Conservation (phyloP, 1,284 basidiomycete genomes). For the Trametes polyzona region DNA sequence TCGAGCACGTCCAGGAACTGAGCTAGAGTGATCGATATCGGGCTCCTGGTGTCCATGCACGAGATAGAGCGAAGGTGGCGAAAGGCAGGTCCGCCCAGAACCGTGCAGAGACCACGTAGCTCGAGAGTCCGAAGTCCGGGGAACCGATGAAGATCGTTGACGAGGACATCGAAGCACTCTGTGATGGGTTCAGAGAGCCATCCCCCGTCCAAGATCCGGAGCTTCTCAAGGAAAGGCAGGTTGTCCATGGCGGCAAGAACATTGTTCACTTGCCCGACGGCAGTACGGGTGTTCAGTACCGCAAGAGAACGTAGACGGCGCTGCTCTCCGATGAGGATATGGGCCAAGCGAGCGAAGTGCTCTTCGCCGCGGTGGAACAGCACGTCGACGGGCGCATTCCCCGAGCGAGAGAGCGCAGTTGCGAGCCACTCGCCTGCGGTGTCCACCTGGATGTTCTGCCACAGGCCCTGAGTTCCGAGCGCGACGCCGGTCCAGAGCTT, state of each 20-base stretch:
- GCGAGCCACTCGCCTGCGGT: not conserved
- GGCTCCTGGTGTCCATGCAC: not conserved
- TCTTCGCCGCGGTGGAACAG: not conserved
- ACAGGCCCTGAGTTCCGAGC: slow-evolving; percentile 47
- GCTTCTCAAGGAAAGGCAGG: too few relatives aligned
- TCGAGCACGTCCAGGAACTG: not conserved
- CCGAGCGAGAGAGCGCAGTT: not conserved
- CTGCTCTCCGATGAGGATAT: not conserved
- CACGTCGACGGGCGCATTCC: not conserved
- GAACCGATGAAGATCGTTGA: not conserved
- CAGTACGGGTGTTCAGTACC: too few relatives aligned
- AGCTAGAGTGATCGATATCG: not conserved
- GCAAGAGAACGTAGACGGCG: not conserved
- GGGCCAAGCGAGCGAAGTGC: not conserved
- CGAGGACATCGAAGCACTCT: not conserved
- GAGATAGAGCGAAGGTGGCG: not conserved
- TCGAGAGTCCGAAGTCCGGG: not conserved
- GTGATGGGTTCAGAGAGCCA: not conserved
- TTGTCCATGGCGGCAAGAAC: too few relatives aligned
- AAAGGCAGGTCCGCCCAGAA: not conserved
- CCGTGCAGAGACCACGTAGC: not conserved
- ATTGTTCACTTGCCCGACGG: too few relatives aligned
- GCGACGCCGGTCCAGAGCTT: slow-evolving; percentile 53
- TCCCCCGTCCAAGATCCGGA: not conserved
- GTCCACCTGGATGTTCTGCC: slow-evolving; percentile 36